A percentile compares a stretch with the other conserved stretches of the same genome.
Evolutionary conservation across 345 rosid species (phyloP).

Genomic region (Corchorus olitorius): DNA sequence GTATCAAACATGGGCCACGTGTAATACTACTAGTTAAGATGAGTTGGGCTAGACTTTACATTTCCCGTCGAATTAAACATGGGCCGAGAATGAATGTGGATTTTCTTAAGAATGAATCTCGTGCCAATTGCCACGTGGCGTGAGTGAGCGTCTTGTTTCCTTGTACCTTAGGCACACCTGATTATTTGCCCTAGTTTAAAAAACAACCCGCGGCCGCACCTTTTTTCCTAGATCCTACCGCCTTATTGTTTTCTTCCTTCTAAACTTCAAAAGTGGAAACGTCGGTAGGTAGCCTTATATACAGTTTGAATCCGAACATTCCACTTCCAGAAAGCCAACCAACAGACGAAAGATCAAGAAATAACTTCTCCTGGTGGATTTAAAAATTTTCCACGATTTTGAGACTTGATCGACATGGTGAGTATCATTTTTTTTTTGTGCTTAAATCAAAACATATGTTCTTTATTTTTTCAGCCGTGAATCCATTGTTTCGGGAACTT

Average conservation of each 20-base stretch:
- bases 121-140: background rate
- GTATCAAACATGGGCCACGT: no score
- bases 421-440: background rate
- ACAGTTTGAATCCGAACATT: background rate
- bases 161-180: slow-evolving; percentile 1
- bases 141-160: background rate
- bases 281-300: background rate
- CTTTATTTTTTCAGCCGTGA: background rate
- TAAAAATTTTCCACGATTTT: background rate
- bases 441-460: background rate
- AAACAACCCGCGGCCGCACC: background rate
- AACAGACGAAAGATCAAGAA: background rate
- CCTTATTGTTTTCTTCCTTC: background rate
- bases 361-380: background rate
- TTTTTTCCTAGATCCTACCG: background rate
- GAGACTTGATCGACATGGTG: slow-evolving; percentile 17
- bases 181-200: slow-evolving; percentile 9
- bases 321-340: background rate
- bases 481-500: background rate
- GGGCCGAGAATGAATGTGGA: no score
- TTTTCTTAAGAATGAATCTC: background rate
- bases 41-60: background rate
- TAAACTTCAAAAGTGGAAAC: background rate
- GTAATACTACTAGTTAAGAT: background rate
- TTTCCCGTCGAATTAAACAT: background rate